Evolutionary conservation across 2,329 filamentous ascomycete species (phyloP).

Genomic region (Stagonosporopsis cucurbitacearum): DNA sequence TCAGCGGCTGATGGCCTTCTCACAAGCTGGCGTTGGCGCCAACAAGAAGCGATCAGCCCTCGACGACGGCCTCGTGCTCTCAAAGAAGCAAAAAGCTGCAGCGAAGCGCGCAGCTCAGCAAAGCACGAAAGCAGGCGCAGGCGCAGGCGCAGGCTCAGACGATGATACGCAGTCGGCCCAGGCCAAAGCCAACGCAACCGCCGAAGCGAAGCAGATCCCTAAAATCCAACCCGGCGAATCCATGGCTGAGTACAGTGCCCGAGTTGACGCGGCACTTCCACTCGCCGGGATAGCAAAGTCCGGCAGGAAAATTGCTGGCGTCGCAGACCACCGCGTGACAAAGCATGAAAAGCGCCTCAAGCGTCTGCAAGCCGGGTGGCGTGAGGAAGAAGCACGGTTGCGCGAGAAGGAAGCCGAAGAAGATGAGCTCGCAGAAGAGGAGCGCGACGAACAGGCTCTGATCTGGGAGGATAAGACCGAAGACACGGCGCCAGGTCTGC

Average conservation of each 20-base stretch:
- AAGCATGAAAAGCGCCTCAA: slow-evolving; percentile 83
- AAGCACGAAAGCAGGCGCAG: not conserved
- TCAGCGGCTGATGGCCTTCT: slow-evolving; percentile 79
- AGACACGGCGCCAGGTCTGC: slow-evolving; percentile 61
- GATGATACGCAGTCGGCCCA: slow-evolving; percentile 3
- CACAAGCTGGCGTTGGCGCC: slow-evolving; percentile 56
- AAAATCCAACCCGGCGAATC: slow-evolving; percentile 81
- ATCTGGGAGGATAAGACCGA: slow-evolving; percentile 68
- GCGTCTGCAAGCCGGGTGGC: slow-evolving; percentile 65
- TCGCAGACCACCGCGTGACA: slow-evolving; percentile 71
- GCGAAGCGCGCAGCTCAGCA: slow-evolving; percentile 17
- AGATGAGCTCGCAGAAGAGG: slow-evolving; percentile 69
- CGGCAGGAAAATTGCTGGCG: slow-evolving; percentile 68
- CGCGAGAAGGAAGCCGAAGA: slow-evolving; percentile 81
- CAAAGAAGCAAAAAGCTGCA: slow-evolving; percentile 57
- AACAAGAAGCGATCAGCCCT: slow-evolving; percentile 64
- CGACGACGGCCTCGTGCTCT: slow-evolving; percentile 68
- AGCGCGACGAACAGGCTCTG: slow-evolving; percentile 67
- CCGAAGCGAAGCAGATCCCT: slow-evolving; percentile 18
- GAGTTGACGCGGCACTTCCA: slow-evolving; percentile 85
- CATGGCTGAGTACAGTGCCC: slow-evolving; percentile 78
- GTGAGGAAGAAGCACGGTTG: slow-evolving; percentile 59
- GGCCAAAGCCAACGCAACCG: slow-evolving; percentile 34
- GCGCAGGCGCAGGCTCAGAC: not conserved
- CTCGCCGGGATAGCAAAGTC: slow-evolving; percentile 69